Base-by-base conservation (phyloP, 768 basidiomycete species). In the Russula ochroleuca region DNA sequence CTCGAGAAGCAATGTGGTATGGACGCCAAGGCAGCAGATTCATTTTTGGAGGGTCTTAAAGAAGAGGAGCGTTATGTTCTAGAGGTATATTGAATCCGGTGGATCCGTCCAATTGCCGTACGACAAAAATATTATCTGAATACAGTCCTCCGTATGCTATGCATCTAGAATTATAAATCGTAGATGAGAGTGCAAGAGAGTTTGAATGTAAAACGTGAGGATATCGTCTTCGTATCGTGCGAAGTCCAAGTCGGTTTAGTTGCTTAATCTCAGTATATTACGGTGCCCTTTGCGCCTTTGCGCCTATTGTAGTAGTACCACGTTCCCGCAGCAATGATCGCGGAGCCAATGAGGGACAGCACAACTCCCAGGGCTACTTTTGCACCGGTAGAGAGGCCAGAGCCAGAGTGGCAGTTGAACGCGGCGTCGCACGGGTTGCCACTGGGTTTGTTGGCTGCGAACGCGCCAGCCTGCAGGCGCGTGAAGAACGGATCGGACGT, bases 11-110 rank as follows among this genome's bases (percentile, higher is more conserved):
- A 86, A 70, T 85, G 87, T 64, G 85, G 85, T 17, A 78, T 83
- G 72, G 81, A 84, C 14, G 76, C 79, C 50, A 80, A 83, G 60
- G 73, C 79, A 41, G 97, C 96, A 2, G 91, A 87, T 43, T 83
- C 82, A 58, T 94, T 86, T 73, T 77, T 99, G 33, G 95, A 98
- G 77, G 79, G 85, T 50, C 75, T 95, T 71, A 97, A 99, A 78
- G 96, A 95, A 74, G 93, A 94, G 70, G 97, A 98, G 75, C 87
- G 96, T 50, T 99, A 98, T 75, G 94, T 99, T 10, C 82, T 98
- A 25, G 97, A 99, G 83, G 97, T 92, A 25, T 69, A 69, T 55
- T 70, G 28, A 63, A 21, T 15, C 1, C 37, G 9, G 28, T 47
- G 35, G 15, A 23, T 48, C 6, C 14, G 33, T 10, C 11, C 51